phyloP scores from a whole-genome alignment of 2,329 filamentous ascomycete genomes.

The Microcera coccophila region DNA sequence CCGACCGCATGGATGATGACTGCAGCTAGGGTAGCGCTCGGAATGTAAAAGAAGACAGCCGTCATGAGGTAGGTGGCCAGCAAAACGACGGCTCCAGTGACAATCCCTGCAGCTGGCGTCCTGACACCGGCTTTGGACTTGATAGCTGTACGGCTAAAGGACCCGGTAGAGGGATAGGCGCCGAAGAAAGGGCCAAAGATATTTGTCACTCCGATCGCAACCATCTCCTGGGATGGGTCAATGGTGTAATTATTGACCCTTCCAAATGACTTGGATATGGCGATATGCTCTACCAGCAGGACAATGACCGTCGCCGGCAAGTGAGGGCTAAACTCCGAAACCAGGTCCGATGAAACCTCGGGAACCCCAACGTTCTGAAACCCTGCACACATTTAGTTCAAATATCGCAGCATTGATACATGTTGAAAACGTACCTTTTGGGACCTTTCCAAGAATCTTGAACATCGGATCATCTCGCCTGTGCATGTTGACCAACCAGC shows the following conservation, averaged over 20 bases:
- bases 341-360: slow-evolving; percentile 59
- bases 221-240: slow-evolving; percentile 90
- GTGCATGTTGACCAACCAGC: slow-evolving; percentile 75
- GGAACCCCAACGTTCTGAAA: slow-evolving; percentile 79
- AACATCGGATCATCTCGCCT: slow-evolving; percentile 63
- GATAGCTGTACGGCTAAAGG: slow-evolving; percentile 93
- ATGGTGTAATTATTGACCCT: slow-evolving; percentile 95
- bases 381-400: slow-evolving; percentile 39
- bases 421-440: slow-evolving; percentile 52
- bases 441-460: slow-evolving; percentile 70
- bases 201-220: slow-evolving; percentile 89
- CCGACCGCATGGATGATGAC: slow-evolving; percentile 96
- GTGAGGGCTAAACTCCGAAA: slow-evolving; percentile 65
- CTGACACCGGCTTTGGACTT: slow-evolving; percentile 95
- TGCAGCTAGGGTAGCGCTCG: slow-evolving; percentile 71
- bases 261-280: slow-evolving; percentile 95
- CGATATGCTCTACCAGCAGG: slow-evolving; percentile 94
- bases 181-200: slow-evolving; percentile 88
- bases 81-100: slow-evolving; percentile 81
- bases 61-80: slow-evolving; percentile 87
- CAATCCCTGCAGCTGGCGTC: slow-evolving; percentile 83
- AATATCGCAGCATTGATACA: neutral
- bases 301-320: slow-evolving; percentile 87
- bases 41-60: slow-evolving; percentile 90
- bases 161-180: slow-evolving; percentile 87